phyloP scores from a whole-genome alignment of 768 basidiomycete genomes.

The Chalciporus pseudorubinellus region DNA sequence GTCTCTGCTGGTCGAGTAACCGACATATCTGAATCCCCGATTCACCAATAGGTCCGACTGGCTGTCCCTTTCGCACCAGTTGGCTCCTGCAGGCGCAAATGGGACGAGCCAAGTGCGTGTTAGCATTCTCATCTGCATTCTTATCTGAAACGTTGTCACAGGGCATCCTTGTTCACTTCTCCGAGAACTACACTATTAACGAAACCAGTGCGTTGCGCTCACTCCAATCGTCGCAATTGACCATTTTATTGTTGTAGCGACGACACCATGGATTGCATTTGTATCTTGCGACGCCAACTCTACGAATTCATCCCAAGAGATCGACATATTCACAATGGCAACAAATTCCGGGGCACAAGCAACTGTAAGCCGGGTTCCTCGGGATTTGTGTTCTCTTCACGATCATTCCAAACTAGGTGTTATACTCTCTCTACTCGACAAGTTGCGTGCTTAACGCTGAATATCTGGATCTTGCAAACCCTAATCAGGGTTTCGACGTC shows the following conservation, averaged over 20 bases:
- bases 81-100: constrained; percentile 47
- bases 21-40: constrained; percentile 9
- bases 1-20: neutral
- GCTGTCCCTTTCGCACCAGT: constrained; percentile 58
- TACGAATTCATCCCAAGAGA: constrained; percentile 54
- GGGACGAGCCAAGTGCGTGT: constrained; percentile 55
- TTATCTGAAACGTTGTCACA: constrained; percentile 24
- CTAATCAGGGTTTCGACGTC: constrained; percentile 73
- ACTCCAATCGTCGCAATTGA: constrained; percentile 9
- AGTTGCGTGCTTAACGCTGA: constrained; percentile 75
- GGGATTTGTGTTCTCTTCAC: neutral
- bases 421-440: constrained; percentile 72
- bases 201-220: constrained; percentile 46
- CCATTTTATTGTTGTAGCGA: constrained; percentile 40
- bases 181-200: constrained; percentile 53
- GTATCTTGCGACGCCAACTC: constrained; percentile 80
- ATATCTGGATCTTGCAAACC: constrained; percentile 60
- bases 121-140: neutral
- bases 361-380: constrained; percentile 48
- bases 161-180: constrained; percentile 85
- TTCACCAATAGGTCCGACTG: constrained; percentile 42
- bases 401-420: constrained; percentile 44
- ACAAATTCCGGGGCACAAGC: constrained; percentile 75
- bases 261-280: constrained; percentile 89
- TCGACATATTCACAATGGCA: constrained; percentile 83